Evolutionary conservation across 2,329 filamentous ascomycete species (phyloP).

Genomic region (Ceratocystis smalleyi): DNA sequence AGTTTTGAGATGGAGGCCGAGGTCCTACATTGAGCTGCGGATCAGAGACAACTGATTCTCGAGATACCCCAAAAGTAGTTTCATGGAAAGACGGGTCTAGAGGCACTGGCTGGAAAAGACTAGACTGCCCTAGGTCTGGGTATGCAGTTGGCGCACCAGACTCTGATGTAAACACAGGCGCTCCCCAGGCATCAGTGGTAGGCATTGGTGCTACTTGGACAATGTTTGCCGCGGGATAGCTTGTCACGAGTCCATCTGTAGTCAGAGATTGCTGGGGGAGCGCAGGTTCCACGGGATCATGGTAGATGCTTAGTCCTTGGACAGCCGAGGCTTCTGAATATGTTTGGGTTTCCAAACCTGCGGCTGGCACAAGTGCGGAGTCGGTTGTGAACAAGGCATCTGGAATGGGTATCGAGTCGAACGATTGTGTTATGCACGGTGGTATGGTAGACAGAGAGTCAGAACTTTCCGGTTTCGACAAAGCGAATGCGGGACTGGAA

Average conservation of each 20-base stretch:
- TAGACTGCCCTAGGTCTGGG: neutral
- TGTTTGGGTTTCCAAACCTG: neutral
- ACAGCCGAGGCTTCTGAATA: neutral
- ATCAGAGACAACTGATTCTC: neutral
- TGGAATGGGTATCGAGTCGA: neutral
- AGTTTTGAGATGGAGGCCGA: neutral
- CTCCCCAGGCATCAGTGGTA: constrained; percentile 5
- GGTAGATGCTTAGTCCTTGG: neutral
- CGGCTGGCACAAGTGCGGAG: neutral
- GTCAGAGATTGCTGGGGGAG: neutral
- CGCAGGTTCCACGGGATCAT: neutral
- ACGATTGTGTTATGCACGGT: neutral
- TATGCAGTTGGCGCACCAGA: neutral
- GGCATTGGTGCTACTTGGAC: neutral
- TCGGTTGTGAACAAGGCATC: neutral
- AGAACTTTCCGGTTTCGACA: neutral
- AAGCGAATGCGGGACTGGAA: neutral
- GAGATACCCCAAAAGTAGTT: neutral
- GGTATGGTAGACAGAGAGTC: neutral
- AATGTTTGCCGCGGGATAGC: neutral
- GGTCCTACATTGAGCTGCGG: neutral
- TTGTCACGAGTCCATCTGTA: neutral
- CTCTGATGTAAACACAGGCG: neutral
- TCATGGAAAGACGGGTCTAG: neutral
- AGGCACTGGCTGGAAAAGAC: neutral